A percentile compares a stretch with the other conserved stretches of the same genome.
Evolutionary conservation across 768 basidiomycete species (phyloP).

Genomic region (Gymnopilus junonius): DNA sequence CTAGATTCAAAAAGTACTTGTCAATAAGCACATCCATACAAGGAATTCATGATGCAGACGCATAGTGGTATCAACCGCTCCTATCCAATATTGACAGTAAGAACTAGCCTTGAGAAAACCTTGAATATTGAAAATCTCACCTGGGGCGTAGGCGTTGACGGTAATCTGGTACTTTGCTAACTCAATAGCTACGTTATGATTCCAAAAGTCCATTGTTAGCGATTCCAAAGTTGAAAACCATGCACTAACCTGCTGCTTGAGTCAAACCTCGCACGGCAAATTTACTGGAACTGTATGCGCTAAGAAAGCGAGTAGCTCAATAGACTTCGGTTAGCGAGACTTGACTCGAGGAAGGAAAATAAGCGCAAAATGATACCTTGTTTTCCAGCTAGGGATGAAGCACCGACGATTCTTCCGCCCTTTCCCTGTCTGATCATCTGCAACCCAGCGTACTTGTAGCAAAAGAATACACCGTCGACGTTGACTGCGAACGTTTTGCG

Average conservation of each 20-base stretch:
- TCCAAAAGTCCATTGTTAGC: background rate
- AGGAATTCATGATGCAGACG: background rate
- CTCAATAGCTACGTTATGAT: conserved; percentile 14
- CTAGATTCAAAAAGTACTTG: background rate
- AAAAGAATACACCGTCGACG: conserved; percentile 39
- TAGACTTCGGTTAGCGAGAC: too few relatives aligned
- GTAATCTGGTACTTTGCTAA: conserved; percentile 31
- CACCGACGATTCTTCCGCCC: conserved; percentile 49
- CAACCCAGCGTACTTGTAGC: conserved; percentile 44
- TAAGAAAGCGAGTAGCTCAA: too few relatives aligned
- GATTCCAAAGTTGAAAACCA: too few relatives aligned
- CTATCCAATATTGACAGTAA: background rate
- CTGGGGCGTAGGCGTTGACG: conserved; percentile 40
- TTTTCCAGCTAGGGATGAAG: conserved; percentile 44
- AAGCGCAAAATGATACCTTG: conserved; percentile 31
- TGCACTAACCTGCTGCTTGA: conserved; percentile 36
- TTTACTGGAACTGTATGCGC: conserved; percentile 39
- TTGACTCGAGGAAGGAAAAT: too few relatives aligned
- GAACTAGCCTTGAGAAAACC: too few relatives aligned
- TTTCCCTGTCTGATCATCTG: conserved; percentile 48
- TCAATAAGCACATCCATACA: background rate
- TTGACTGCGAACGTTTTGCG: conserved; percentile 38
- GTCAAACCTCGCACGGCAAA: conserved; percentile 46
- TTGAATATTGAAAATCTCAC: too few relatives aligned
- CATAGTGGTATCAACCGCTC: conserved; percentile 19